Percentiles rank a stretch among this genome's conserved stretches.
Conservation (phyloP, 106 monocot species). For the Dendrobium chrysotoxum region DNA sequence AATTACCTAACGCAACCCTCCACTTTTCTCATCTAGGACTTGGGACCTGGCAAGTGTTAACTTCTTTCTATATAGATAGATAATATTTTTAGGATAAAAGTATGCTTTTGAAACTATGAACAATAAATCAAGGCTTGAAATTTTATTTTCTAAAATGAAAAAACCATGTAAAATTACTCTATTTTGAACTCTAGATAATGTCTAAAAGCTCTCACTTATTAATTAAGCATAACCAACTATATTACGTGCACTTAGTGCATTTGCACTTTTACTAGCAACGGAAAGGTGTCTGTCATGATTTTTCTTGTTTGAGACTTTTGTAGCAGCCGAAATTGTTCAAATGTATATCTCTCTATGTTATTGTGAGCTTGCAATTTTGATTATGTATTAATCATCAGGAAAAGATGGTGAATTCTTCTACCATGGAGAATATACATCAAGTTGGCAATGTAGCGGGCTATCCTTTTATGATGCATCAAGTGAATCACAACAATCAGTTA, state of each 20-base stretch:
- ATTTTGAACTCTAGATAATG: background rate
- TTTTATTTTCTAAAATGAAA: background rate
- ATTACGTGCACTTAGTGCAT: background rate
- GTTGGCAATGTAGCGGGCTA: slow-evolving; percentile 18
- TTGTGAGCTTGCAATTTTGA: slow-evolving; percentile 1
- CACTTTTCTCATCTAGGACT: too few species aligned
- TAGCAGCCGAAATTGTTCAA: background rate
- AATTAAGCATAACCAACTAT: background rate
- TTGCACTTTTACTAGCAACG: background rate
- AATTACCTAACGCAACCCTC: too few species aligned
- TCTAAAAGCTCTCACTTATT: background rate
- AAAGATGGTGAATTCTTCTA: slow-evolving; percentile 26
- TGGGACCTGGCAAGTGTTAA: too few species aligned
- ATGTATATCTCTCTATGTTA: background rate
- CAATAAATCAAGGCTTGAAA: background rate
- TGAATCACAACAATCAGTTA: slow-evolving; percentile 27
- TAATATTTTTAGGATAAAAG: background rate
- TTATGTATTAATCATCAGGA: slow-evolving; percentile 34
- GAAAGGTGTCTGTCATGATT: background rate
- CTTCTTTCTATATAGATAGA: background rate
- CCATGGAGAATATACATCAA: slow-evolving; percentile 19
- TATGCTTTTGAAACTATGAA: background rate
- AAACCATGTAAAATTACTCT: background rate
- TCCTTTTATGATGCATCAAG: slow-evolving; percentile 28
- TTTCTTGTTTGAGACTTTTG: background rate